Conservation (phyloP, 768 basidiomycete genomes). For the Kwoniella newhampshirensis region DNA sequence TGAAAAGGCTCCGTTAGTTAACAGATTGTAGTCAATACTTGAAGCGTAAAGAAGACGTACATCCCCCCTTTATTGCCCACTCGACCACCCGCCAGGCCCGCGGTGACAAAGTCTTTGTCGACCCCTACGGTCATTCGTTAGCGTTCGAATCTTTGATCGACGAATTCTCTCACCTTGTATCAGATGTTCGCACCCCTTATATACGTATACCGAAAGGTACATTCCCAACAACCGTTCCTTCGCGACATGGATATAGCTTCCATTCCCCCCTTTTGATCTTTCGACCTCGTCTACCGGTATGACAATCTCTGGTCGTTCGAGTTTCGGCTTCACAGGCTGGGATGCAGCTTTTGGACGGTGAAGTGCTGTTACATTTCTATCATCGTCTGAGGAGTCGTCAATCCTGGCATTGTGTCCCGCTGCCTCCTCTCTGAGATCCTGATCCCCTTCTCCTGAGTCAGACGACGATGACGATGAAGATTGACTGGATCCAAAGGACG, state of each 20-base stretch:
- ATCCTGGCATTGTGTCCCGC: not conserved
- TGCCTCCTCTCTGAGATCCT: not conserved
- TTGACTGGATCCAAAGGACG: conserved; percentile 20
- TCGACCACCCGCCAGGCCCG: conserved; percentile 85
- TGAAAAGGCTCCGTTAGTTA: not conserved
- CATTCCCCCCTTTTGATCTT: conserved; percentile 51
- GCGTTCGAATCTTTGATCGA: not conserved
- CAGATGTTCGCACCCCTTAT: conserved; percentile 51
- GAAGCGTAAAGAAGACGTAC: conserved; percentile 16
- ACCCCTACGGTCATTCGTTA: conserved; percentile 55
- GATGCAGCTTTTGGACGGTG: not conserved
- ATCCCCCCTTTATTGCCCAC: conserved; percentile 92
- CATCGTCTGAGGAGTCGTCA: no score
- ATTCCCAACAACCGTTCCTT: conserved; percentile 79
- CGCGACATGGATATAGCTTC: conserved; percentile 77
- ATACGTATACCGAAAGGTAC: conserved; percentile 54
- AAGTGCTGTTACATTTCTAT: no score
- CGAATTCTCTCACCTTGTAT: conserved; percentile 44
- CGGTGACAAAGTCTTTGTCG: conserved; percentile 78
- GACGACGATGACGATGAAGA: conserved; percentile 12
- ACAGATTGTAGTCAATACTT: not conserved
- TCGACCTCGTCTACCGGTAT: conserved; percentile 22
- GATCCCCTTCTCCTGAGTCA: conserved; percentile 3
- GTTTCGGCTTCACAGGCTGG: not conserved
- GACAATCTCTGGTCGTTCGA: conserved; percentile 26